Percentiles rank a stretch among this genome's conserved stretches.
Evolutionary conservation across 2,329 filamentous ascomycete species (phyloP).

Genomic region (Dryadomyces sulphureus): DNA sequence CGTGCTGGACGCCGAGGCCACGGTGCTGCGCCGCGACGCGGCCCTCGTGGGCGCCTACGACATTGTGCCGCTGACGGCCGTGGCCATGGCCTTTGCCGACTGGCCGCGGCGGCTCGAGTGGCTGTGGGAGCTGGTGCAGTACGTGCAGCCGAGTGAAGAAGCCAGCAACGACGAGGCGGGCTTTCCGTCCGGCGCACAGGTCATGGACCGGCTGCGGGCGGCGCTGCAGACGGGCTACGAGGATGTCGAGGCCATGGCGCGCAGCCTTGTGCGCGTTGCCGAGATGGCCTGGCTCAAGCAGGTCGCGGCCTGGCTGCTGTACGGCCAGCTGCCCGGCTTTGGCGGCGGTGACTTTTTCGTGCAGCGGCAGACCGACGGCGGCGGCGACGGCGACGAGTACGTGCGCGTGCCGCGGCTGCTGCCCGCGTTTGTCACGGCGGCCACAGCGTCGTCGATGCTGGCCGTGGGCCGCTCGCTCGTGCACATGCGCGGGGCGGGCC

Average conservation of each 20-base stretch:
- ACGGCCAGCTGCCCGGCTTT: conserved; percentile 66
- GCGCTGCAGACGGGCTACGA: conserved; percentile 79
- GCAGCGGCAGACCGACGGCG: conserved; percentile 10
- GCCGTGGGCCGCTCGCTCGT: conserved; percentile 86
- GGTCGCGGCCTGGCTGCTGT: conserved; percentile 78
- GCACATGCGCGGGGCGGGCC: conserved; percentile 45
- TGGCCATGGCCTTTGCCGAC: conserved; percentile 71
- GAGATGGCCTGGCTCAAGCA: conserved; percentile 89
- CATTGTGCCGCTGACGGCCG: conserved; percentile 77
- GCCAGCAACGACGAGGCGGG: conserved; percentile 12
- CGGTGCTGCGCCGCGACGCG: conserved; percentile 62
- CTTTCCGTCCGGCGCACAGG: conserved; percentile 48
- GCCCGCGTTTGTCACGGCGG: conserved; percentile 62
- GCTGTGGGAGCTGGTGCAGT: conserved; percentile 60
- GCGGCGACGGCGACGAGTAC: conserved; percentile 30
- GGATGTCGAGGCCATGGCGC: conserved; percentile 66
- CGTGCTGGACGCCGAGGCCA: conserved; percentile 69
- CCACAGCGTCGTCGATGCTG: conserved; percentile 68
- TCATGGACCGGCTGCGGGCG: conserved; percentile 63
- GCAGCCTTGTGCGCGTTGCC: conserved; percentile 58
- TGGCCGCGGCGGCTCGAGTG: conserved; percentile 80
- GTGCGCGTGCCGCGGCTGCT: conserved; percentile 43
- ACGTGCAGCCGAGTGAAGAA: conserved; percentile 36
- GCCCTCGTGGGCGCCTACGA: conserved; percentile 78
- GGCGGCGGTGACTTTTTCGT: conserved; percentile 83